Conservation (phyloP, 116 monocot species). For the Dioscorea cayenensis region DNA sequence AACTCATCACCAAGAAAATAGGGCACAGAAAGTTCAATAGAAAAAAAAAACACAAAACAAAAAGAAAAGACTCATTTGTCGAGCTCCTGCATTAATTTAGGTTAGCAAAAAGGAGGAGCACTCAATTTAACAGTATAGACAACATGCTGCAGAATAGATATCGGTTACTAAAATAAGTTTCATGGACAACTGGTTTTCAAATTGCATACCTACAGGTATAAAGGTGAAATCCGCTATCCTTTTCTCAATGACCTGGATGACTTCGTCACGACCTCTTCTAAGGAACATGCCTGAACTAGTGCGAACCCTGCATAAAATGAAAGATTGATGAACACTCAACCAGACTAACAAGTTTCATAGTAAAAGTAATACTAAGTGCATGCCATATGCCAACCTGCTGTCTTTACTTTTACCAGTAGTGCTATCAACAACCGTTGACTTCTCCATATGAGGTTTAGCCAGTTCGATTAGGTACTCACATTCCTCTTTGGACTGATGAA, state of each 20-base stretch:
- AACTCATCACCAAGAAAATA: no score
- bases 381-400: slow-evolving; percentile 38
- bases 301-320: slow-evolving; percentile 33
- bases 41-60: no score
- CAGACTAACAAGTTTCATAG: background rate
- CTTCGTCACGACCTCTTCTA: slow-evolving; percentile 48
- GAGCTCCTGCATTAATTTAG: background rate
- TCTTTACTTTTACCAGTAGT: slow-evolving; percentile 58
- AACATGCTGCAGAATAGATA: background rate
- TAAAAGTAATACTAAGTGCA: background rate
- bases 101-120: background rate
- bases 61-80: background rate
- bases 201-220: slow-evolving; percentile 51
- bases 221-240: slow-evolving; percentile 70
- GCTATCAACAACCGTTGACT: slow-evolving; percentile 69
- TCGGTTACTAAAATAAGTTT: background rate
- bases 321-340: background rate
- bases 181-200: background rate
- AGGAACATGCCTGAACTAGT: slow-evolving; percentile 70
- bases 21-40: no score
- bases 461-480: slow-evolving; percentile 57
- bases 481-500: slow-evolving; percentile 60
- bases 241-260: slow-evolving; percentile 51
- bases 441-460: slow-evolving; percentile 57
- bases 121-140: background rate